Conservation (phyloP, 2,329 filamentous ascomycete species). For the Drechslera avenae region DNA sequence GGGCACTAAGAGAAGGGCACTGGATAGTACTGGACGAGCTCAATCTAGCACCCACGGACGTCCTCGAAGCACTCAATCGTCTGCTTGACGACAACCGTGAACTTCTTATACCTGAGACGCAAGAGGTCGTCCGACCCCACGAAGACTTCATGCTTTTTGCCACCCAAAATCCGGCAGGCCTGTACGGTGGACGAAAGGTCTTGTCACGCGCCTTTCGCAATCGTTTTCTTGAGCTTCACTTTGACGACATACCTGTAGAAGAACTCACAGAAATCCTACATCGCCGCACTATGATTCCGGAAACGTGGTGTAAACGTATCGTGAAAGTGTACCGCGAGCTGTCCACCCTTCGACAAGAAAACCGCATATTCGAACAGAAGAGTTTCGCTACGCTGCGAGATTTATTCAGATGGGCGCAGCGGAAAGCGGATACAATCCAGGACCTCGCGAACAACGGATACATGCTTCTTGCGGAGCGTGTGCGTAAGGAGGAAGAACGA, state of each 20-base stretch:
- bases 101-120: slow-evolving; percentile 92
- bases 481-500: slow-evolving; percentile 88
- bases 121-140: slow-evolving; percentile 89
- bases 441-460: slow-evolving; percentile 91
- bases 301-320: slow-evolving; percentile 88
- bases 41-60: slow-evolving; percentile 95
- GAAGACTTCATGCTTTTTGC: slow-evolving; percentile 97
- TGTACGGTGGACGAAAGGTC: slow-evolving; percentile 93
- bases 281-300: slow-evolving; percentile 84
- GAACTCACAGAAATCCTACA: slow-evolving; percentile 92
- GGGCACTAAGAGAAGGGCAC: slow-evolving; percentile 87
- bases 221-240: slow-evolving; percentile 94
- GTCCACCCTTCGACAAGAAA: slow-evolving; percentile 86
- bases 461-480: slow-evolving; percentile 93
- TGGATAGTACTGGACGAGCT: slow-evolving; percentile 99
- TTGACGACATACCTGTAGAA: slow-evolving; percentile 95
- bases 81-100: slow-evolving; percentile 96
- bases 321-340: slow-evolving; percentile 94
- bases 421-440: slow-evolving; percentile 82
- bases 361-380: slow-evolving; percentile 92
- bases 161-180: slow-evolving; percentile 92
- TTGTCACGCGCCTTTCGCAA: slow-evolving; percentile 95
- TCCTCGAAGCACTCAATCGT: slow-evolving; percentile 93
- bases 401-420: slow-evolving; percentile 90
- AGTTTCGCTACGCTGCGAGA: slow-evolving; percentile 96